Evolutionary conservation across 225 moss, liverwort and hornwort species (phyloP).

Genomic region (Climacium dendroides): DNA sequence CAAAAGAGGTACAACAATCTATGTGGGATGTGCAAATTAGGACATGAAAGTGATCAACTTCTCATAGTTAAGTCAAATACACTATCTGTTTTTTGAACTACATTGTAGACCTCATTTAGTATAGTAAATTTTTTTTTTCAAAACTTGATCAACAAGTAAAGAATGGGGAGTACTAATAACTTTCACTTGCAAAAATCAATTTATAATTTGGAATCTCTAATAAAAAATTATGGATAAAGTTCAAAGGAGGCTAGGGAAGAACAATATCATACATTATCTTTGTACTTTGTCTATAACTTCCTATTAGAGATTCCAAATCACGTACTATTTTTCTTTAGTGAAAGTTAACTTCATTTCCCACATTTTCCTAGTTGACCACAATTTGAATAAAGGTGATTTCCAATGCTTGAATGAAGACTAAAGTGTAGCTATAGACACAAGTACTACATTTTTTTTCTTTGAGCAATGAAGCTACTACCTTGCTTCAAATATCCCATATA

Average conservation of each 20-base stretch:
- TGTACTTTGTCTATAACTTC: no score
- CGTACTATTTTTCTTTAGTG: accelerated
- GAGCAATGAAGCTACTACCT: accelerated
- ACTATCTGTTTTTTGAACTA: accelerated
- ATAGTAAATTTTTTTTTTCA: no score
- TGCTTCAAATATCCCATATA: neutral
- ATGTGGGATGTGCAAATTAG: neutral
- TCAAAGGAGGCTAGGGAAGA: no score
- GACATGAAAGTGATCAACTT: accelerated
- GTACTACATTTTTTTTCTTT: accelerated
- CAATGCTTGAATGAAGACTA: neutral
- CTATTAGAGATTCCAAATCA: no score
- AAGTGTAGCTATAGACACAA: neutral
- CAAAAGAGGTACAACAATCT: no score
- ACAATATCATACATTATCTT: no score
- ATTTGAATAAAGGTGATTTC: neutral
- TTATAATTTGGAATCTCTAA: no score
- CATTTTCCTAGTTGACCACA: neutral
- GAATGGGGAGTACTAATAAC: no score
- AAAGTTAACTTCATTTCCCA: neutral
- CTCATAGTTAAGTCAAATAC: neutral
- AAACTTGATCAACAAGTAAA: no score
- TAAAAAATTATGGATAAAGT: no score
- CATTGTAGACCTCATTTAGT: neutral
- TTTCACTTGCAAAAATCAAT: no score